A percentile compares a stretch with the other conserved stretches of the same genome.
phyloP scores from a whole-genome alignment of 371 early-diverging fungal species.

The Lichtheimia ornata region DNA sequence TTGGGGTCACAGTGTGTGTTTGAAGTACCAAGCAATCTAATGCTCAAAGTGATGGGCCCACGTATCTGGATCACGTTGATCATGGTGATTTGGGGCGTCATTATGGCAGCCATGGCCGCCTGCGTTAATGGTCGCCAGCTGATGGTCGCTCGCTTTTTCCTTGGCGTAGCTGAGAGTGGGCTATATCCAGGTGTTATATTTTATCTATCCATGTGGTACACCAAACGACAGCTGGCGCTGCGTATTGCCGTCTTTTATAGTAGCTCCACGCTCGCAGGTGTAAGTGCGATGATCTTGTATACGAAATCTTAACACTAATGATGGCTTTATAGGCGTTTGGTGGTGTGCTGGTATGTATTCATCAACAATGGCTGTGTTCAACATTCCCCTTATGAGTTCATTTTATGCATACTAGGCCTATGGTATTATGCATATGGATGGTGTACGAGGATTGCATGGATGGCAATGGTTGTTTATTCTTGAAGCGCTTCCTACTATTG shows the following conservation, averaged over 20 bases:
- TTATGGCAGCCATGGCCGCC: conserved; percentile 53
- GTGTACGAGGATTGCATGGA: conserved; percentile 39
- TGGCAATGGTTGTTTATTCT: conserved; percentile 80
- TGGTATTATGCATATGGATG: conserved; percentile 61
- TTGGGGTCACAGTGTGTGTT: conserved; percentile 44
- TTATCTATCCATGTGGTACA: conserved; percentile 53
- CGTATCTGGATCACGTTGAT: conserved; percentile 72
- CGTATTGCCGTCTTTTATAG: conserved; percentile 72
- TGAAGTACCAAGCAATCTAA: conserved; percentile 74
- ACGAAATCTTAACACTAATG: not conserved
- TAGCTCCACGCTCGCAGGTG: conserved; percentile 67
- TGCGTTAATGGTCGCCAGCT: conserved; percentile 43
- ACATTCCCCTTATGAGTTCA: not conserved
- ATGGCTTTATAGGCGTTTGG: conserved; percentile 40
- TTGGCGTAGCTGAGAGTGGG: conserved; percentile 63
- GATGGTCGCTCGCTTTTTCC: conserved; percentile 63
- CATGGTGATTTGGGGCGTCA: conserved; percentile 46
- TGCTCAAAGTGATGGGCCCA: conserved; percentile 66
- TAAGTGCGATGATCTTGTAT: conserved; percentile 21
- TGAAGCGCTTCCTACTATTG: conserved; percentile 70
- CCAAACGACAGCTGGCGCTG: conserved; percentile 62
- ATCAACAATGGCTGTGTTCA: not conserved
- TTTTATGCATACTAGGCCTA: conserved; percentile 41
- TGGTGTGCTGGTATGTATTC: conserved; percentile 41
- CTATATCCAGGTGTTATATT: conserved; percentile 33